A percentile compares a stretch with the other conserved stretches of the same genome.
These are phyloP conservation scores for Globisporangium nodosum DNA, from an alignment of 352 stramenopile genomes.

Conservation along the genomic window DNA sequence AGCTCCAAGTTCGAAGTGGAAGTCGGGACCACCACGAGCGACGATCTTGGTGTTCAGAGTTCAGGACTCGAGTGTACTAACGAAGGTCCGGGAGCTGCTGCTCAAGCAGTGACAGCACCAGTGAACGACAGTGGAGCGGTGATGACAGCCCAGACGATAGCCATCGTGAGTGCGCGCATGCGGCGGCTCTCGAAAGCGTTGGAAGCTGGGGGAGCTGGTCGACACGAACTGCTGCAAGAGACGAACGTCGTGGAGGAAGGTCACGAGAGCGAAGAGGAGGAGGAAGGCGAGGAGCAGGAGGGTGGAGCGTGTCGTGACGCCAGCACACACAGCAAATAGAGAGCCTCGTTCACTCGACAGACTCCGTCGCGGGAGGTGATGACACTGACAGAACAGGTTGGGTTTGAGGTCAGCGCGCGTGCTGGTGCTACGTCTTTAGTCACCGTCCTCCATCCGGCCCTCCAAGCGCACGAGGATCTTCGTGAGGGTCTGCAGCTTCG, in stretches of 20 bases:
- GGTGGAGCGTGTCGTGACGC: too few species aligned
- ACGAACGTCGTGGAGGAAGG: constrained; percentile 9
- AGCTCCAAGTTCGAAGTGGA: not conserved
- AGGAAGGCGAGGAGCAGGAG: not conserved
- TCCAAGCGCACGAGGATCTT: constrained; percentile 69
- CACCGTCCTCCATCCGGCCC: constrained; percentile 45
- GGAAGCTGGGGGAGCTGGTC: not conserved
- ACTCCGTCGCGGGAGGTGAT: not conserved
- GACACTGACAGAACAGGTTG: not conserved
- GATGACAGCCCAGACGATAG: not conserved
- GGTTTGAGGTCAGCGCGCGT: not conserved
- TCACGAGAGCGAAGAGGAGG: constrained; percentile 1
- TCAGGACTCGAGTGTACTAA: not conserved
- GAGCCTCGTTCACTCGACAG: not conserved
- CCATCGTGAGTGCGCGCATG: not conserved
- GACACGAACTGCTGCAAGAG: constrained; percentile 10
- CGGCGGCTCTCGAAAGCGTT: constrained; percentile 5
- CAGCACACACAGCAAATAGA: not conserved
- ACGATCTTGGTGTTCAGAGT: not conserved
- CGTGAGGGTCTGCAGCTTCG: constrained; percentile 58
- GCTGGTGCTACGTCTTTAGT: constrained; percentile 13
- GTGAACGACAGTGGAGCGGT: not conserved
- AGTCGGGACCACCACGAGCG: not conserved
- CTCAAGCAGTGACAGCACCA: not conserved
- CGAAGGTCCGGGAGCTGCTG: not conserved